Conservation (phyloP, 306 rosid species). For the Medicago ruthenica region DNA sequence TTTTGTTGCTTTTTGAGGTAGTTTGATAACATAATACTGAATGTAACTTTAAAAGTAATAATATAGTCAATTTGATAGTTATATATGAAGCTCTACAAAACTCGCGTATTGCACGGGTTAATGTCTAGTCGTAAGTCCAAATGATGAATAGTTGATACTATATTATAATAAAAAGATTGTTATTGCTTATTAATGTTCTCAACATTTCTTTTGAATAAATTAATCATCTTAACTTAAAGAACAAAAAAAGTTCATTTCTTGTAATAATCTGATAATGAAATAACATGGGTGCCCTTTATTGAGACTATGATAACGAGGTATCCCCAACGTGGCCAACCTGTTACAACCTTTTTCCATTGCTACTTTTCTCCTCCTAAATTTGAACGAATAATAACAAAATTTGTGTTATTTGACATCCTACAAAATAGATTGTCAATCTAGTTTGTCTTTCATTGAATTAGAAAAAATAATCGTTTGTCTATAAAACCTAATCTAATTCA, state of each 20-base stretch:
- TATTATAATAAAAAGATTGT: background rate
- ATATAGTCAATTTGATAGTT: no score
- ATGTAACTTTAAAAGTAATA: no score
- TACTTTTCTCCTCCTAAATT: slow-evolving; percentile 6
- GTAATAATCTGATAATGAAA: background rate
- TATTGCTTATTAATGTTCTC: background rate
- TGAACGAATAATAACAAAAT: background rate
- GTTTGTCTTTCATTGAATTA: no score
- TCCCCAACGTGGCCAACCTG: slow-evolving; percentile 49
- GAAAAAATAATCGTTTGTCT: no score
- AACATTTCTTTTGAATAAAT: background rate
- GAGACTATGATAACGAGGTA: slow-evolving; percentile 1
- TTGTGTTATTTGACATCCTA: no score
- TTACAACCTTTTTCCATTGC: slow-evolving; percentile 28
- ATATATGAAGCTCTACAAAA: no score
- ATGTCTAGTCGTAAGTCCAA: background rate
- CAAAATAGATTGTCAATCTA: no score
- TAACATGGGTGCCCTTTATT: slow-evolving; percentile 15
- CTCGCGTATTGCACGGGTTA: no score
- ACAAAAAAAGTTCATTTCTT: background rate
- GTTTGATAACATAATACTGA: no score
- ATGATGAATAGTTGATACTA: background rate
- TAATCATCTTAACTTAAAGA: background rate
- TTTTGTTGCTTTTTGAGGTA: no score
- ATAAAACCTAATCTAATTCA: no score